Evolutionary conservation across 805 yeast species (phyloP), one percentile per base, ranked within the genome.

Genomic region (Metschnikowia colocasiae): DNA sequence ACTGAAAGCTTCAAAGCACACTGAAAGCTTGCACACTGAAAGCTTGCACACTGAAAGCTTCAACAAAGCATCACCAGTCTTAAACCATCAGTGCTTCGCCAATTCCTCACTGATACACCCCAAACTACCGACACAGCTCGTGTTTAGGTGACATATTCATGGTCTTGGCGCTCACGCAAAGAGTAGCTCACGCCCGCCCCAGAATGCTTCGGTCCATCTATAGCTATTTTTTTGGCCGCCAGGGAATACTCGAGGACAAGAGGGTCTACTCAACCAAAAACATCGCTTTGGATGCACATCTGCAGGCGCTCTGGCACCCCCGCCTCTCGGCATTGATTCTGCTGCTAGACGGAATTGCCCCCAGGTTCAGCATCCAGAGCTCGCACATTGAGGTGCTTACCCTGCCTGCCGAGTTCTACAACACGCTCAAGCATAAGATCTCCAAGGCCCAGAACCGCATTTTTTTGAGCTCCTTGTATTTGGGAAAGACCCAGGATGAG

Each of bases 401-500:
- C 19, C 74, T 75, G 46, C 99, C 99, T 0, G 69, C 60, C 1
- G 80, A 75, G n/a, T 94, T 94, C 60, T 92, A 94, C 64, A 52
- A 68, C 2, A 67, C 76, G 2, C 68, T 94, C 43, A 87, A 82
- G 57, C 39, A 57, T 2, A 86, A 85, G 56, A 91, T 92, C 16
- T 52, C 64, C 2, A 43, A 59, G 0, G 92, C 98, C 1, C 65
- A 85, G 45, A 51, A 65, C 5, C 73, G 95, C 36, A 75, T 94
- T 8, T 94, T 90, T 58, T 74, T 94, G 31, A 85, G 96, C 4
- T 84, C 96, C 1, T 71, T 94, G 34, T 94, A 94, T 61, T 74
- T 94, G 40, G 99, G 99, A 2, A 86, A 83, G 56, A 64, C 81
- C 1, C 96, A 94, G 63, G 68, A 76, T 41, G 98, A 92, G 50